phyloP scores from a whole-genome alignment of 352 stramenopile genomes.

The Phytophthora fragariaefolia region DNA sequence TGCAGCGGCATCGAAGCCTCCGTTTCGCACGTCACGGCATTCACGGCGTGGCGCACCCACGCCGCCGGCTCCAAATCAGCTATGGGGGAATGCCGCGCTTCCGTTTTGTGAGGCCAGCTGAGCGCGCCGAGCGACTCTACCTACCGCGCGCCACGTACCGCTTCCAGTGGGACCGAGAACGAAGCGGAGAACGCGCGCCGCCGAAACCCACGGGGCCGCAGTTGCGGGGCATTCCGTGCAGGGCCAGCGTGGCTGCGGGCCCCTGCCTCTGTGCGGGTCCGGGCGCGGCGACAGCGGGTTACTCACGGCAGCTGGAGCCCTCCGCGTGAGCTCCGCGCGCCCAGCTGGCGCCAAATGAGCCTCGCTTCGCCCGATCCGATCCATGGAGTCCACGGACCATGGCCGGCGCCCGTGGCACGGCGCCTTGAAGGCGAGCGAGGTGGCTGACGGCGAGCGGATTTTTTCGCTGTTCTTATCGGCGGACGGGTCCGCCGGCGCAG shows the following conservation, averaged over 20 bases:
- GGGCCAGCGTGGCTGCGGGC: no score
- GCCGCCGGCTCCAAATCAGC: conserved; percentile 39
- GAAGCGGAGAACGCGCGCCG: conserved; percentile 17
- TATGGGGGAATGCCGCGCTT: conserved; percentile 24
- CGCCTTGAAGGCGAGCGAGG: no score
- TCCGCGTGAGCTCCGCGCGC: conserved; percentile 2
- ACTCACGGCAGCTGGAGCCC: conserved; percentile 31
- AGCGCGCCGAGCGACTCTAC: conserved; percentile 32
- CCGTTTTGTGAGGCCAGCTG: conserved; percentile 31
- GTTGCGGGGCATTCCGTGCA: no score
- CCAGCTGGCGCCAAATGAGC: conserved; percentile 17
- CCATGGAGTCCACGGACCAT: neutral
- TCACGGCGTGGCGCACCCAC: conserved; percentile 21
- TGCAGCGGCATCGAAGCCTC: conserved; percentile 29
- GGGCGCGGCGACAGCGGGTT: conserved; percentile 27
- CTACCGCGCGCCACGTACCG: conserved; percentile 29
- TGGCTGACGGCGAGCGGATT: neutral
- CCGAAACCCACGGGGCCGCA: no score
- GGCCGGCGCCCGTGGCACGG: no score
- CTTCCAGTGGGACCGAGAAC: conserved; percentile 16
- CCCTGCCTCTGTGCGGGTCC: conserved; percentile 20
- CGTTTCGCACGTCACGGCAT: conserved; percentile 43
- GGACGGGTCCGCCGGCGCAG: neutral
- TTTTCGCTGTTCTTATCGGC: conserved; percentile 19
- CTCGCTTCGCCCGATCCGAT: neutral